A percentile compares a stretch with the other conserved stretches of the same genome.
Conservation (phyloP, 148 eudicot species). For the Heliamphora exappendiculata region DNA sequence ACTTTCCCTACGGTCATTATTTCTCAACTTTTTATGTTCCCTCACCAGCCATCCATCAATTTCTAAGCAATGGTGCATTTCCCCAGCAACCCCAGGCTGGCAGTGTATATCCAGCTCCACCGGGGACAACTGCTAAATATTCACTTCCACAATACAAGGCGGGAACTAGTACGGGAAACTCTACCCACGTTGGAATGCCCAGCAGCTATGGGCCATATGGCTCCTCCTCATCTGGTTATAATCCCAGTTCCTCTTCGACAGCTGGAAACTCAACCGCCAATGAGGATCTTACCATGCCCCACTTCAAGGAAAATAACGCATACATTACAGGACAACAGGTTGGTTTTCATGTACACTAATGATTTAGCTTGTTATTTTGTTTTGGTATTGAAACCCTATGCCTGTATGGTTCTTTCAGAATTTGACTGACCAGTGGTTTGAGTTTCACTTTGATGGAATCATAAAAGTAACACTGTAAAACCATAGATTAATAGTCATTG, state of each 20-base stretch:
- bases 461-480: background rate
- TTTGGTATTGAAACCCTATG: background rate
- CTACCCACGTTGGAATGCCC: conserved; percentile 44
- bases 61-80: conserved; percentile 54
- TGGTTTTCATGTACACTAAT: conserved; percentile 13
- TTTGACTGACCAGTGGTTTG: background rate
- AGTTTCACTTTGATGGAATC: background rate
- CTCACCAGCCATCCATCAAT: conserved; percentile 67
- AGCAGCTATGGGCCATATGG: conserved; percentile 70
- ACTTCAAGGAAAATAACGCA: conserved; percentile 66
- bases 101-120: conserved; percentile 49
- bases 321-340: conserved; percentile 78
- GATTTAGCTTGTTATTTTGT: background rate
- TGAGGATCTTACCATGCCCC: conserved; percentile 62
- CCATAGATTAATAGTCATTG: background rate
- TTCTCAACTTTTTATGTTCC: conserved; percentile 60
- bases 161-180: conserved; percentile 46
- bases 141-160: conserved; percentile 68
- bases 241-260: conserved; percentile 34
- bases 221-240: conserved; percentile 45
- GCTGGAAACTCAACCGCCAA: conserved; percentile 54
- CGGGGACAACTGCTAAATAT: conserved; percentile 51
- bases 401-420: background rate
- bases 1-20: conserved; percentile 66
- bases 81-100: conserved; percentile 73